These are phyloP conservation scores for Primulina tabacum DNA, from an alignment of 257 asterid species.

Conservation along the genomic window DNA sequence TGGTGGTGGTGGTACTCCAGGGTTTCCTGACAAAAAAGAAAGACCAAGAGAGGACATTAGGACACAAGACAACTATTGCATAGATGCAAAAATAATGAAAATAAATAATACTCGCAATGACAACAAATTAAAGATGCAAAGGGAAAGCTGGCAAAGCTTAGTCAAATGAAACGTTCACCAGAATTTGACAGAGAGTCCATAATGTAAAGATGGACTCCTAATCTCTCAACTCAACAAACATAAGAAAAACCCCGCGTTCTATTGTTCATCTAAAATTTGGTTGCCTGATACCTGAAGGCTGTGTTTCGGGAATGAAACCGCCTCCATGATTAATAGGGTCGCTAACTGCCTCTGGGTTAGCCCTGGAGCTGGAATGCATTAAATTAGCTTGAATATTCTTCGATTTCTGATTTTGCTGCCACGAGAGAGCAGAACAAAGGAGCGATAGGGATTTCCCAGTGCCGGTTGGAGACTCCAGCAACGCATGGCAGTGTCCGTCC, in stretches of 20 bases:
- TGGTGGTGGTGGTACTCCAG: slow-evolving; percentile 37
- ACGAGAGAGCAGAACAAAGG: slow-evolving; percentile 83
- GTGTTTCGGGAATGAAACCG: slow-evolving; percentile 88
- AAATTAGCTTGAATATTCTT: slow-evolving; percentile 36
- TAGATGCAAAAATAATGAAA: neutral
- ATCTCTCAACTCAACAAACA: neutral
- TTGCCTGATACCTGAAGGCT: slow-evolving; percentile 52
- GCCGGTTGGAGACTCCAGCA: slow-evolving; percentile 98
- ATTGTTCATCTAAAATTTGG: neutral
- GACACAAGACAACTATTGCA: neutral
- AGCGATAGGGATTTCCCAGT: slow-evolving; percentile 89
- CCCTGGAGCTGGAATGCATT: slow-evolving; percentile 45
- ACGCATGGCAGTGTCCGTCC: slow-evolving; percentile 79
- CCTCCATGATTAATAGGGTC: slow-evolving; percentile 88
- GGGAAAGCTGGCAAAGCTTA: neutral
- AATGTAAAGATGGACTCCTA: neutral
- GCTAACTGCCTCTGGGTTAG: slow-evolving; percentile 62
- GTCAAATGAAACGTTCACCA: neutral
- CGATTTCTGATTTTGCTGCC: slow-evolving; percentile 68
- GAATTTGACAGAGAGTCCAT: neutral
- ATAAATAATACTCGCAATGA: neutral
- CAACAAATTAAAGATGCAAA: neutral
- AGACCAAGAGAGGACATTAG: slow-evolving; percentile 13
- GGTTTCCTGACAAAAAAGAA: slow-evolving; percentile 39
- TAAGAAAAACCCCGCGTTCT: neutral